Conservation (phyloP, 495 filamentous ascomycete genomes). For the Oidiodendron maius region DNA sequence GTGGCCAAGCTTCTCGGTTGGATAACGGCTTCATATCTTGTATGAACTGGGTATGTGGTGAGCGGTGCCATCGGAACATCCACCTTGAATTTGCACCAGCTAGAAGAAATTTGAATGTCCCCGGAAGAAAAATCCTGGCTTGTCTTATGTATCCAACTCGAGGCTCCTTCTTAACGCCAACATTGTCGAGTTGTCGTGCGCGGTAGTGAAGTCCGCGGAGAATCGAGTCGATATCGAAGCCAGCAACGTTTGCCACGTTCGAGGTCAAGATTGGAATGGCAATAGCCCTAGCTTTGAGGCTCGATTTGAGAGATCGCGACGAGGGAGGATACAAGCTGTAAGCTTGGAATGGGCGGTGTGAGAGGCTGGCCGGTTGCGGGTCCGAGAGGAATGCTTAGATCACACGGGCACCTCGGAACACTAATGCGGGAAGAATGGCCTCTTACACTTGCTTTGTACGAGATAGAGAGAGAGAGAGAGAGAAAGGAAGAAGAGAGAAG, state of each 20-base stretch:
- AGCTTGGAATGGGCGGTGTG: background rate
- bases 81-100: background rate
- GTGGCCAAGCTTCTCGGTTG: slow-evolving; percentile 3
- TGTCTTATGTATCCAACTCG: slow-evolving; percentile 5
- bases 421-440: too few relatives aligned
- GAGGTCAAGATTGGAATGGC: background rate
- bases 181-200: slow-evolving; percentile 1
- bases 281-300: background rate
- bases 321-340: background rate
- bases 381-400: too few relatives aligned
- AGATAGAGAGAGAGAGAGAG: too few relatives aligned
- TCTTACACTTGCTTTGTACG: too few relatives aligned
- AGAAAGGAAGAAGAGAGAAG: too few relatives aligned
- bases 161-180: slow-evolving; percentile 6
- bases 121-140: background rate
- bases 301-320: background rate
- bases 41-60: background rate
- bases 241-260: background rate
- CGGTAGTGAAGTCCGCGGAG: background rate
- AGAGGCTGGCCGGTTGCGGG: too few relatives aligned
- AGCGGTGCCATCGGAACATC: slow-evolving; percentile 7
- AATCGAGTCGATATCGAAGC: background rate
- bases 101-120: background rate
- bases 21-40: background rate
- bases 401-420: too few relatives aligned